Base-by-base conservation (phyloP, 2,329 filamentous ascomycete species). In the Sclerotinia nivalis region DNA sequence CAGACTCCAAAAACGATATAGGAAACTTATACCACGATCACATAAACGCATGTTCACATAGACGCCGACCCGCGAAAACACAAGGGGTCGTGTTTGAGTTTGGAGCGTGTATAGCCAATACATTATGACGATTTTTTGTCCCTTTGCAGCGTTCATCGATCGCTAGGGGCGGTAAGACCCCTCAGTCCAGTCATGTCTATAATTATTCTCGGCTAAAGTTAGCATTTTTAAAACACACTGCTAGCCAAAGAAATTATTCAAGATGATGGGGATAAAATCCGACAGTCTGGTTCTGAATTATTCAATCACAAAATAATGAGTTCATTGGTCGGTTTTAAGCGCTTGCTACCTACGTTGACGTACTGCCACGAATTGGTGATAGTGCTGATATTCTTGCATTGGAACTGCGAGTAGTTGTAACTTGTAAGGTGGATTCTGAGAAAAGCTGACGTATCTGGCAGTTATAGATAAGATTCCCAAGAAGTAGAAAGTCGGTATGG, bases 251-350 rank as follows among this genome's bases (percentile, higher is more conserved):
- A 64, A 64, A 6, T 25, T 25, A 28, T 13, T 40, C 4, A 28
- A 52, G 31, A 64, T 64, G 22, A 31, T 40, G 47, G 31, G 15
- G 9, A 37, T 4, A 1, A 22, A 28, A 52, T 22, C 60, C 60
- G 60, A 52, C 47, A 52, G 60, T 64, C 28, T 52, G 60, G 60
- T 28, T 52, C 22, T 8, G 47, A 52, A 40, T 52, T 20, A 8
- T 20, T 22, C 31, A 20, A 52, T 43, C 40, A 20, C 22, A 9
- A 20, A 25, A 40, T 37, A 15, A 28, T 13, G 22, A 64, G 45
- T 40, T 64, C 47, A 52, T 64, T 64, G 60, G 47, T 64, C 31
- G 8, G 12, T 40, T 52, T 64, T 50, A 64, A 64, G 60, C 60
- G 60, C 60, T 22, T 50, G 8, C 22, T 40, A 37, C 8, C 47